Conservation (phyloP, 2,329 filamentous ascomycete species). For the Shiraia sp. region DNA sequence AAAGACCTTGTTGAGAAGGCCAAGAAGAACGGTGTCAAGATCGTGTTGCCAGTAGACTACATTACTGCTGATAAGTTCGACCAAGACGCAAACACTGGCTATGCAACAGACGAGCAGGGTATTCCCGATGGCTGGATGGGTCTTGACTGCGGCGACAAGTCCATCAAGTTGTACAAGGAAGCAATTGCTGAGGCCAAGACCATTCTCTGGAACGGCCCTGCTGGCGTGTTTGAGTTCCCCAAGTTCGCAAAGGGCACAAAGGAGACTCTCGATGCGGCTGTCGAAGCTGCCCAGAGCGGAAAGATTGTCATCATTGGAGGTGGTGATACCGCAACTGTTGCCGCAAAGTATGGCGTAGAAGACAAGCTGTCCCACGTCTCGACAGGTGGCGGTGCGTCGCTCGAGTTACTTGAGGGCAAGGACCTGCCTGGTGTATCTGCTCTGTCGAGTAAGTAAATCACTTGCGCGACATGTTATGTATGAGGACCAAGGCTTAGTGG, state of each 20-base stretch:
- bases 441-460: slow-evolving; percentile 72
- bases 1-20: slow-evolving; percentile 89
- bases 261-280: slow-evolving; percentile 85
- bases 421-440: slow-evolving; percentile 91
- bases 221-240: slow-evolving; percentile 97
- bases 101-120: slow-evolving; percentile 82
- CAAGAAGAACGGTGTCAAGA: slow-evolving; percentile 92
- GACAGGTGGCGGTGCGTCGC: slow-evolving; percentile 90
- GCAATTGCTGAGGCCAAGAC: slow-evolving; percentile 89
- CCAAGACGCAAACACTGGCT: slow-evolving; percentile 77
- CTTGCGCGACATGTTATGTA: slow-evolving; percentile 9
- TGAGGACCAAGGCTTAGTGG: slow-evolving; percentile 27
- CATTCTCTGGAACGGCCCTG: slow-evolving; percentile 98
- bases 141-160: slow-evolving; percentile 90
- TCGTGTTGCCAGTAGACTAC: slow-evolving; percentile 93
- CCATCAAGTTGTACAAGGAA: slow-evolving; percentile 82
- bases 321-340: slow-evolving; percentile 96
- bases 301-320: slow-evolving; percentile 99
- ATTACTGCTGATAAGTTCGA: slow-evolving; percentile 94
- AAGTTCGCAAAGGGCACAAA: slow-evolving; percentile 93
- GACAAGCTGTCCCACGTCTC: slow-evolving; percentile 98
- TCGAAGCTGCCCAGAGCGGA: slow-evolving; percentile 76
- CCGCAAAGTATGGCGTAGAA: slow-evolving; percentile 95
- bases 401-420: slow-evolving; percentile 98
- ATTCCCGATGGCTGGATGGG: slow-evolving; percentile 99